Evolutionary conservation across 176 grass and related monocot genomes (phyloP), one percentile per base, ranked within the genome.

Genomic region (Paspalum notatum): DNA sequence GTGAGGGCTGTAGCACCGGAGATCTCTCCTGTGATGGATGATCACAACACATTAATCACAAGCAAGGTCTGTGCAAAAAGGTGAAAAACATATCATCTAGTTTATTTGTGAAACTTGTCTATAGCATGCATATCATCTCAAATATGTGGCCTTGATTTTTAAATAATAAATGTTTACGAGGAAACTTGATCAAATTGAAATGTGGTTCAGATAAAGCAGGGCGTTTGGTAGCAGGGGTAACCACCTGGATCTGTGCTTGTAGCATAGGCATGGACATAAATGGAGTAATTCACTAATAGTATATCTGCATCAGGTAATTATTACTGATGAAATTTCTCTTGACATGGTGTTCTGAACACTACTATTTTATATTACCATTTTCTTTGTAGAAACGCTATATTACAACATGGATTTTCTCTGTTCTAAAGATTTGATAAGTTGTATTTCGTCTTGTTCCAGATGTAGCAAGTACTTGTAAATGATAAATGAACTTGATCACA

Each of bases 21-120:
- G 15, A 7, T 58, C 11, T 58, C 39, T 13, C 80, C 68, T 82
- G 82, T 18, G 61, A 50, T 71, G 22, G n/a, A n/a, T n/a, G n/a
- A n/a, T n/a, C n/a, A n/a, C n/a, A n/a, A n/a, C n/a, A n/a, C n/a
- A n/a, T n/a, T n/a, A n/a, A n/a, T n/a, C n/a, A n/a, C n/a, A n/a
- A n/a, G n/a, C n/a, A n/a, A n/a, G n/a, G n/a, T n/a, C n/a, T n/a
- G n/a, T n/a, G n/a, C n/a, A n/a, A n/a, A n/a, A n/a, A n/a, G n/a
- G n/a, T n/a, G n/a, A n/a, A n/a, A n/a, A n/a, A n/a, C n/a, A n/a
- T n/a, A n/a, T n/a, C n/a, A n/a, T n/a, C n/a, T n/a, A n/a, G n/a
- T n/a, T n/a, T n/a, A n/a, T n/a, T n/a, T n/a, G n/a, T n/a, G n/a
- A n/a, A n/a, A n/a, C n/a, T n/a, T n/a, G n/a, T n/a, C n/a, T n/a